phyloP scores from a whole-genome alignment of 2,329 filamentous ascomycete species.

The Chrysosphaeria jannelii region DNA sequence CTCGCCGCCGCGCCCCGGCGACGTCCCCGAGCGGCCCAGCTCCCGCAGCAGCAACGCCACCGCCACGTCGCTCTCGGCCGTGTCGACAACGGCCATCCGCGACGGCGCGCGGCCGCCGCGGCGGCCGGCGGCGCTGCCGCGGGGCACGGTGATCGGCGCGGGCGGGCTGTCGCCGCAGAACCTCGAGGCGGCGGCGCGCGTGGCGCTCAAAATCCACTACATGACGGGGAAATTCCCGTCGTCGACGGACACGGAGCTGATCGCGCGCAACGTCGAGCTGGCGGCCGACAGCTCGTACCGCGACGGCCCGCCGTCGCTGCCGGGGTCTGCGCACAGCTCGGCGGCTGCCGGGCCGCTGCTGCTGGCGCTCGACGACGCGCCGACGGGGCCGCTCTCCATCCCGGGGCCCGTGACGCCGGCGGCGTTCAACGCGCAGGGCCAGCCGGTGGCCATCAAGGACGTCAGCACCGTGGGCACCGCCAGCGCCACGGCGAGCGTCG shows the following conservation, averaged over 20 bases:
- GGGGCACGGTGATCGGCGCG: background rate
- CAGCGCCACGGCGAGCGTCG: slow-evolving; percentile 45
- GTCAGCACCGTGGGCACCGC: slow-evolving; percentile 80
- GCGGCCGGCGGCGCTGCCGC: slow-evolving; percentile 12
- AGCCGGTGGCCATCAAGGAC: slow-evolving; percentile 36
- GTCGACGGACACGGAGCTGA: no score
- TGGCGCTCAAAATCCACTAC: no score
- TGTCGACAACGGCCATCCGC: slow-evolving; percentile 87
- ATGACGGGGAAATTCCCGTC: no score
- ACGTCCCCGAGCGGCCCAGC: no score
- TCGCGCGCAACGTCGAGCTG: slow-evolving; percentile 77
- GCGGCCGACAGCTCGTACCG: slow-evolving; percentile 57
- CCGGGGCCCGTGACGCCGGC: slow-evolving; percentile 21
- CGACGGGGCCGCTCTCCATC: slow-evolving; percentile 9
- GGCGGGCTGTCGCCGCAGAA: slow-evolving; percentile 31
- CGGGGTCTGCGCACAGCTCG: slow-evolving; percentile 3
- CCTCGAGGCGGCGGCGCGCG: slow-evolving; percentile 70
- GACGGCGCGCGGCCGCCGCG: slow-evolving; percentile 65
- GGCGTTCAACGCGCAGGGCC: slow-evolving; percentile 56
- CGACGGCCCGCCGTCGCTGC: slow-evolving; percentile 5
- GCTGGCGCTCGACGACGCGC: no score
- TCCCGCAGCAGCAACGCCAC: no score
- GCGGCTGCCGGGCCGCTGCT: slow-evolving; percentile 1
- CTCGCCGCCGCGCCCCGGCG: no score
- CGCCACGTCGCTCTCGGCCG: slow-evolving; percentile 67